phyloP scores from a whole-genome alignment of 176 grass and related monocot species.

The Cenchrus purpureus region DNA sequence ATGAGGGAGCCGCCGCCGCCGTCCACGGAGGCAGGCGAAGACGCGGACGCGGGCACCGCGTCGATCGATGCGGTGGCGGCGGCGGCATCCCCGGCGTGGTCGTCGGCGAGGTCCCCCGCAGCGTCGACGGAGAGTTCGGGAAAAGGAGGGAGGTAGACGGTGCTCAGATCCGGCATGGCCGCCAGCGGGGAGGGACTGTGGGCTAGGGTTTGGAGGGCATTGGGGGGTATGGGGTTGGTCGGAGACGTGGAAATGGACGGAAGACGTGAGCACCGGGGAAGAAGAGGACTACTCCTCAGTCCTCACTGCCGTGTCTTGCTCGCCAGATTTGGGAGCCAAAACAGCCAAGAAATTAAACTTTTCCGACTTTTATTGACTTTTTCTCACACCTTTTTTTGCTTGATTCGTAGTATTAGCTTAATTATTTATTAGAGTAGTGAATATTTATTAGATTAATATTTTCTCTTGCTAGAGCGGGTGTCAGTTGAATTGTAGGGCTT shows the following conservation, averaged over 20 bases:
- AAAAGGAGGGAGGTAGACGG: slow-evolving; percentile 28
- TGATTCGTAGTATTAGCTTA: neutral
- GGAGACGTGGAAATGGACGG: slow-evolving; percentile 19
- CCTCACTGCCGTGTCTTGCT: neutral
- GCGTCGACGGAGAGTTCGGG: slow-evolving; percentile 19
- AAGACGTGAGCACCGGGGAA: slow-evolving; percentile 27
- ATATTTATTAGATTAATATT: neutral
- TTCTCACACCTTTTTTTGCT: neutral
- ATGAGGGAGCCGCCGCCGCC: neutral
- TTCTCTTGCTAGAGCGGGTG: neutral
- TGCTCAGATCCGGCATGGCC: slow-evolving; percentile 66
- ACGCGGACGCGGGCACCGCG: neutral
- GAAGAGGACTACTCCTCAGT: slow-evolving; percentile 4
- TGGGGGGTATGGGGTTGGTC: slow-evolving; percentile 26
- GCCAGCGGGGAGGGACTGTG: neutral
- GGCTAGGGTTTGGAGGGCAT: slow-evolving; percentile 55
- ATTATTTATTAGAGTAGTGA: neutral
- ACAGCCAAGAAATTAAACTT: neutral
- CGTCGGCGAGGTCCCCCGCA: neutral
- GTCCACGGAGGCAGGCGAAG: neutral
- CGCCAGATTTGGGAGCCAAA: slow-evolving; percentile 6
- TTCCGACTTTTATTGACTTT: neutral
- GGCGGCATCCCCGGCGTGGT: slow-evolving; percentile 15
- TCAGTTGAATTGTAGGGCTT: neutral
- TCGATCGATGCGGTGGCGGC: neutral